Percentiles rank a stretch among this genome's conserved stretches.
phyloP scores from a whole-genome alignment of 129 eudicot species.

The Lactuca saligna region DNA sequence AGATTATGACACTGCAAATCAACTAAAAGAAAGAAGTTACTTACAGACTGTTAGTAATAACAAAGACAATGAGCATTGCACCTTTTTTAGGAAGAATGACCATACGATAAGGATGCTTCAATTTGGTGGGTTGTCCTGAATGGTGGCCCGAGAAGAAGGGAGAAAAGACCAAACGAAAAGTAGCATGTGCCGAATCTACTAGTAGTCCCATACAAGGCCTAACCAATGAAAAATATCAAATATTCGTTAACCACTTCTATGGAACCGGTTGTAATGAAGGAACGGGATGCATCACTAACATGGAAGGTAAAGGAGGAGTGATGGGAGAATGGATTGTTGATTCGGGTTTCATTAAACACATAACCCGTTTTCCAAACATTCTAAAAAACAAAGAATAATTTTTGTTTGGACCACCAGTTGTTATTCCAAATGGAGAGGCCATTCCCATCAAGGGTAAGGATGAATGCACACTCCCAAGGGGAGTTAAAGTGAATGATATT shows the following conservation, averaged over 20 bases:
- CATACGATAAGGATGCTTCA: background rate
- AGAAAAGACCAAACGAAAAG: background rate
- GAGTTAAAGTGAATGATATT: background rate
- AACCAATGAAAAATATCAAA: background rate
- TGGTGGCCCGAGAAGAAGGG: background rate
- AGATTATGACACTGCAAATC: background rate
- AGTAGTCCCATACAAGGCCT: background rate
- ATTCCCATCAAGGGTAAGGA: too few species aligned
- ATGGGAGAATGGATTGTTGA: too few species aligned
- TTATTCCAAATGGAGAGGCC: background rate
- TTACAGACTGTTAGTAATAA: background rate
- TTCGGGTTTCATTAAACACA: too few species aligned
- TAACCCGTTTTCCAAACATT: background rate
- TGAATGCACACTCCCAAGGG: background rate
- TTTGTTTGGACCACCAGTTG: background rate
- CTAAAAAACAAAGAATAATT: background rate
- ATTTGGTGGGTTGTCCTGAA: too few species aligned
- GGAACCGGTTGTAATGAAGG: background rate
- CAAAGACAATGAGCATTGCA: background rate
- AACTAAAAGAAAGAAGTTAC: background rate
- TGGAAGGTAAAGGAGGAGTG: background rate
- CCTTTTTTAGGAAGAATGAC: background rate
- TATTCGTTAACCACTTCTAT: background rate
- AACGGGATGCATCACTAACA: background rate
- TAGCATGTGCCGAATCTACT: background rate